These are phyloP conservation scores for Phytophthora idaei DNA, from an alignment of 352 stramenopile genomes.

Conservation along the genomic window DNA sequence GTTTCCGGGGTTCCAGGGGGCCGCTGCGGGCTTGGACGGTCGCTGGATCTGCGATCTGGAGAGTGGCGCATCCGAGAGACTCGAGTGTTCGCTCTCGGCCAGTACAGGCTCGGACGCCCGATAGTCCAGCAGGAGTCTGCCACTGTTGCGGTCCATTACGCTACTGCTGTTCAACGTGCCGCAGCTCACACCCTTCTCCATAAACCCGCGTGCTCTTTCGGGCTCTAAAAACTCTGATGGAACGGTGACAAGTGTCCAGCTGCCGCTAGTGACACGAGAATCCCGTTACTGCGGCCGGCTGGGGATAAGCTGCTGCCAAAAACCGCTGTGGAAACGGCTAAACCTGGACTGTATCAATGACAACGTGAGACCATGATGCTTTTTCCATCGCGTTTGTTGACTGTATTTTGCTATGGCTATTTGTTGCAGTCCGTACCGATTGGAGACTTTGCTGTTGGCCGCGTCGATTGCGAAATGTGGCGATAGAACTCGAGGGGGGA, in stretches of 20 bases:
- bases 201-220: conserved; percentile 3
- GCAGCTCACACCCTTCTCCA: conserved; percentile 26
- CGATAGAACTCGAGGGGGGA: conserved; percentile 16
- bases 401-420: neutral
- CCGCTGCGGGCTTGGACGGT: conserved; percentile 23
- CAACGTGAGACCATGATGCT: neutral
- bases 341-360: neutral
- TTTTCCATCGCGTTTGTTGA: conserved; percentile 2
- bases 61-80: conserved; percentile 29
- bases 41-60: conserved; percentile 35
- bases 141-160: conserved; percentile 30
- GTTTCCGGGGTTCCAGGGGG: conserved; percentile 21
- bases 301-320: neutral
- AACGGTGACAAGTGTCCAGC: neutral
- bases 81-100: conserved; percentile 39
- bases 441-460: conserved; percentile 17
- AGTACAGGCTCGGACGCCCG: conserved; percentile 37
- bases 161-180: conserved; percentile 24
- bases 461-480: conserved; percentile 39
- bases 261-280: conserved; percentile 3
- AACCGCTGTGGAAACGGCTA: neutral
- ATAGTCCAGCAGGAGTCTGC: conserved; percentile 30
- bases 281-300: neutral
- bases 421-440: conserved; percentile 7
- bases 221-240: conserved; percentile 3